Evolutionary conservation across 176 grass and related monocot genomes (phyloP).

Genomic region (Avena sativa): DNA sequence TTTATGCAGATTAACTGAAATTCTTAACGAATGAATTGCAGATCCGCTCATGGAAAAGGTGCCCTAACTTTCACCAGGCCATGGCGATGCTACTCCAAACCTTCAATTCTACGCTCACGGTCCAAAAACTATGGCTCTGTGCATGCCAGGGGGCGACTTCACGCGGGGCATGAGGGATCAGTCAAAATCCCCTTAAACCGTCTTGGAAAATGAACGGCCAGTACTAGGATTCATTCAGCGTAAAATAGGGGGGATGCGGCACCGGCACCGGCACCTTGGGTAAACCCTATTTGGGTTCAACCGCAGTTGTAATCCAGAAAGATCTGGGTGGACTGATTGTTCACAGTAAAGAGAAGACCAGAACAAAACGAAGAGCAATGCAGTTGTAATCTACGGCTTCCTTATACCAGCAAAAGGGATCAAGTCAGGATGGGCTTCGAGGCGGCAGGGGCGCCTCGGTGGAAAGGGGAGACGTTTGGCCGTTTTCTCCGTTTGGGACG

Average conservation of each 20-base stretch:
- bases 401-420: slow-evolving; percentile 28
- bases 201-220: not conserved
- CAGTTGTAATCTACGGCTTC: not conserved
- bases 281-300: slow-evolving; percentile 11
- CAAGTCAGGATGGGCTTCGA: not conserved
- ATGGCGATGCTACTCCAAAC: not conserved
- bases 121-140: not conserved
- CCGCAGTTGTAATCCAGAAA: not conserved
- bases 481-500: slow-evolving; percentile 22
- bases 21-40: not conserved
- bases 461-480: not conserved
- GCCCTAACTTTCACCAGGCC: not conserved
- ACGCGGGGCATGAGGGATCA: not conserved
- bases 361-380: not conserved
- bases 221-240: not conserved
- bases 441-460: not conserved
- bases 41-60: slow-evolving; percentile 1
- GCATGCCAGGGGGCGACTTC: not conserved
- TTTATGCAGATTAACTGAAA: not conserved
- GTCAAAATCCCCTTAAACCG: not conserved
- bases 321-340: slow-evolving; percentile 1
- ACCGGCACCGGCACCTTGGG: not conserved
- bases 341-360: slow-evolving; percentile 1
- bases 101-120: not conserved
- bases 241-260: not conserved